These are phyloP conservation scores for Physcomitrellopsis africana DNA, from an alignment of 225 moss, liverwort and hornwort genomes.

Conservation along the genomic window DNA sequence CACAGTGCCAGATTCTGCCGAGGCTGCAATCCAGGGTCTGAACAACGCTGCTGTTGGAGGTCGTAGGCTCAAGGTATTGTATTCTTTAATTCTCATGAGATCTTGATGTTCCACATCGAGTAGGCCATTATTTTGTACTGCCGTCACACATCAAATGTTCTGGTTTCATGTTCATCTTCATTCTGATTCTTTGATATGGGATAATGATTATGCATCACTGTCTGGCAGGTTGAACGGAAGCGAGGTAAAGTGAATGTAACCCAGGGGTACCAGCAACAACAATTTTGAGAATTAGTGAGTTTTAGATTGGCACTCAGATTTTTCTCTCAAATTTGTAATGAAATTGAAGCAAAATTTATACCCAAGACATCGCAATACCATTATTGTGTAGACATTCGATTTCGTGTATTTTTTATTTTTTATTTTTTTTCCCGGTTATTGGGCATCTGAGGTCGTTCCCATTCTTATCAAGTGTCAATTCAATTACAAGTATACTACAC, in stretches of 20 bases:
- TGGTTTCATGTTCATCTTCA: too few relatives aligned
- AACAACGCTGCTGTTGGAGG: constrained; percentile 89
- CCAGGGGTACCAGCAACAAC: constrained; percentile 65
- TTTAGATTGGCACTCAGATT: constrained; percentile 39
- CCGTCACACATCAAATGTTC: too few relatives aligned
- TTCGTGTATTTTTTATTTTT: neutral
- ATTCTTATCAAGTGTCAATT: too few relatives aligned
- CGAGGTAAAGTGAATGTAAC: constrained; percentile 87
- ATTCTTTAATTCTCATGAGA: neutral
- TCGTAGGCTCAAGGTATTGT: constrained; percentile 81
- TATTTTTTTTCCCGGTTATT: too few relatives aligned
- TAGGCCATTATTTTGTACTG: neutral
- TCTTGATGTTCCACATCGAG: neutral
- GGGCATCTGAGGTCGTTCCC: too few relatives aligned
- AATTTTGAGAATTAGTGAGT: constrained; percentile 48
- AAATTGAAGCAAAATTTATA: constrained; percentile 35
- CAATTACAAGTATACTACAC: too few relatives aligned
- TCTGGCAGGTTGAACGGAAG: constrained; percentile 88
- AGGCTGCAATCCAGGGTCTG: constrained; percentile 82
- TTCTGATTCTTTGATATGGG: too few relatives aligned
- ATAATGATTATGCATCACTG: neutral
- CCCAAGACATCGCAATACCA: neutral
- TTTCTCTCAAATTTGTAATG: constrained; percentile 43
- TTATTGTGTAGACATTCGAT: constrained; percentile 6
- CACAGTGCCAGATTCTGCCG: constrained; percentile 66